Percentiles rank a stretch among this genome's conserved stretches.
Evolutionary conservation across 2,329 filamentous ascomycete genomes (phyloP).

Genomic region (Fusarium incarnatum): DNA sequence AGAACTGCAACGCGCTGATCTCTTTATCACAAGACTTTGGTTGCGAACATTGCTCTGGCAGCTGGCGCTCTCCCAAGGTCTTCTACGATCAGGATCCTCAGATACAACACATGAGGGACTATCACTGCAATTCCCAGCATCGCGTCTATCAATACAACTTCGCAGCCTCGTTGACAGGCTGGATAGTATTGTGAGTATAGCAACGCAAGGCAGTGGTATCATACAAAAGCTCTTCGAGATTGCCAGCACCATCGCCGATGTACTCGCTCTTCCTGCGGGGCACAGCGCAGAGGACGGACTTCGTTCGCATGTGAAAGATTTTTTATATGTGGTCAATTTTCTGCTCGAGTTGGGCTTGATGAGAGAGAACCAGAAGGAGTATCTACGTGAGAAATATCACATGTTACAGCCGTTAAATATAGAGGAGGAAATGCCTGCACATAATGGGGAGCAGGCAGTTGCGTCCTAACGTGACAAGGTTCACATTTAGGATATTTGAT

Average conservation of each 20-base stretch:
- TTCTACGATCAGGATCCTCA: slow-evolving; percentile 52
- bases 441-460: slow-evolving; percentile 21
- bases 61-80: slow-evolving; percentile 54
- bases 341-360: slow-evolving; percentile 62
- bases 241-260: slow-evolving; percentile 69
- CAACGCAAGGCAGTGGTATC: slow-evolving; percentile 67
- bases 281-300: slow-evolving; percentile 57
- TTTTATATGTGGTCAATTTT: slow-evolving; percentile 63
- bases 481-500: neutral
- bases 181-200: slow-evolving; percentile 57
- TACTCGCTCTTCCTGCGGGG: slow-evolving; percentile 63
- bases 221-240: slow-evolving; percentile 71
- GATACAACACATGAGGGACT: slow-evolving; percentile 52
- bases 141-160: slow-evolving; percentile 54
- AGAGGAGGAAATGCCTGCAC: slow-evolving; percentile 12
- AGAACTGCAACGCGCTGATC: slow-evolving; percentile 56
- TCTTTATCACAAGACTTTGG: slow-evolving; percentile 57
- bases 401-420: slow-evolving; percentile 49
- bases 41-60: slow-evolving; percentile 57
- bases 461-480: slow-evolving; percentile 2
- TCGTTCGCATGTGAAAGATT: slow-evolving; percentile 63
- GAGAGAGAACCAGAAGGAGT: slow-evolving; percentile 58
- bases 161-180: slow-evolving; percentile 53
- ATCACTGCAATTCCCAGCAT: slow-evolving; percentile 55
- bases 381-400: slow-evolving; percentile 55